These are phyloP conservation scores for Candida sojae DNA, from an alignment of 1,139 yeast species.

Conservation along the genomic window DNA sequence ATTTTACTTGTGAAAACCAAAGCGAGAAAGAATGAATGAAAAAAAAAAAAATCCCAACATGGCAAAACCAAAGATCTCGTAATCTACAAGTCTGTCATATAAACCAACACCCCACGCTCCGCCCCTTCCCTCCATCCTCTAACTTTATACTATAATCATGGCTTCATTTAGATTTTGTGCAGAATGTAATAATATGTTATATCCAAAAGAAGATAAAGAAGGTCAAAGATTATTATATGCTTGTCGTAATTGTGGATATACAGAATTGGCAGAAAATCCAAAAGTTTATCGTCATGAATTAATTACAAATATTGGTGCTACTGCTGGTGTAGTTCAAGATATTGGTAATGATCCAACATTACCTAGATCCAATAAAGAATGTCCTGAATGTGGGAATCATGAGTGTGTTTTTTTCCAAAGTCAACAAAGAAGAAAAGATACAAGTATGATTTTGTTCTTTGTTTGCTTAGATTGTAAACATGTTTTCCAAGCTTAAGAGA, in stretches of 20 bases:
- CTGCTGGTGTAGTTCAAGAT: slow-evolving; percentile 97
- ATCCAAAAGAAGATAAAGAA: slow-evolving; percentile 93
- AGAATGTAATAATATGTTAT: slow-evolving; percentile 96
- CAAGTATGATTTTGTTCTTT: slow-evolving; percentile 92
- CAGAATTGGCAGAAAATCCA: slow-evolving; percentile 88
- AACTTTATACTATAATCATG: slow-evolving; percentile 38
- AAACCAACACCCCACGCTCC: neutral
- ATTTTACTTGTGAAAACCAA: too few relatives aligned
- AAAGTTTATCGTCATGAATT: slow-evolving; percentile 92
- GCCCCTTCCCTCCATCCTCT: too few relatives aligned
- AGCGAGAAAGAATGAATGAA: too few relatives aligned
- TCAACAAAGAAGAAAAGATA: slow-evolving; percentile 92
- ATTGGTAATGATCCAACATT: slow-evolving; percentile 95
- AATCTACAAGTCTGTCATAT: neutral
- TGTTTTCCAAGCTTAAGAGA: slow-evolving; percentile 51
- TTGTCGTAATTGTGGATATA: slow-evolving; percentile 93
- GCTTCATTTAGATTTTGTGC: slow-evolving; percentile 92
- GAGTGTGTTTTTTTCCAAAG: slow-evolving; percentile 97
- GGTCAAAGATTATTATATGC: slow-evolving; percentile 76
- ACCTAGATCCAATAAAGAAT: slow-evolving; percentile 90
- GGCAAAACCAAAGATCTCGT: neutral
- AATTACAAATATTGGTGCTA: slow-evolving; percentile 85
- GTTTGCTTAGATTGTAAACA: slow-evolving; percentile 88
- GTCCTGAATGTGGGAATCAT: slow-evolving; percentile 84
- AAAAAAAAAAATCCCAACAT: neutral